These are phyloP conservation scores for Bipolaris zeicola DNA, from an alignment of 2,329 filamentous ascomycete genomes.

Conservation along the genomic window DNA sequence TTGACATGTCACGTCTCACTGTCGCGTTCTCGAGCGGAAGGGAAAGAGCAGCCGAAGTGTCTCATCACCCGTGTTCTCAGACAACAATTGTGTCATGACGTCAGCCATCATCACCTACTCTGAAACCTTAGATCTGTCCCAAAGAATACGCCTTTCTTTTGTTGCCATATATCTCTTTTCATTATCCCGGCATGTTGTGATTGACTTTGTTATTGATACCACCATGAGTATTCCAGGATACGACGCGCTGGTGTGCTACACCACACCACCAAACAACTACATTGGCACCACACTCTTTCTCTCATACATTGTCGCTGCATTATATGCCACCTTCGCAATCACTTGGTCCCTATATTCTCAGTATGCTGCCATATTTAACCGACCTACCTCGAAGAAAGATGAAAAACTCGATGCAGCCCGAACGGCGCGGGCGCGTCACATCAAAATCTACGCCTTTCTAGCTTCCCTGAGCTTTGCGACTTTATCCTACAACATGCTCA, in stretches of 20 bases:
- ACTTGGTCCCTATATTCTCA: slow-evolving; percentile 23
- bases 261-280: slow-evolving; percentile 38
- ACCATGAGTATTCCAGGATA: slow-evolving; percentile 18
- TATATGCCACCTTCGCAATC: slow-evolving; percentile 31
- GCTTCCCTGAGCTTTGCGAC: slow-evolving; percentile 36
- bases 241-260: slow-evolving; percentile 12
- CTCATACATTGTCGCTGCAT: slow-evolving; percentile 35
- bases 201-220: neutral
- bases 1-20: neutral
- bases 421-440: slow-evolving; percentile 27
- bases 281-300: slow-evolving; percentile 40
- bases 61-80: slow-evolving; percentile 26
- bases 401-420: slow-evolving; percentile 16
- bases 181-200: neutral
- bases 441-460: slow-evolving; percentile 36
- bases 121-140: slow-evolving; percentile 3
- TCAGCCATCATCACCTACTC: slow-evolving; percentile 28
- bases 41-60: slow-evolving; percentile 12
- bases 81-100: slow-evolving; percentile 39
- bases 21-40: neutral
- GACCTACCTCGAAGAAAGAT: neutral
- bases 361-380: slow-evolving; percentile 18
- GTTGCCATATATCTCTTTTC: slow-evolving; percentile 4
- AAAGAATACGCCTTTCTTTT: slow-evolving; percentile 12
- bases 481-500: slow-evolving; percentile 40